Evolutionary conservation across 345 rosid genomes (phyloP).

Genomic region (Hypericum androsaemum): DNA sequence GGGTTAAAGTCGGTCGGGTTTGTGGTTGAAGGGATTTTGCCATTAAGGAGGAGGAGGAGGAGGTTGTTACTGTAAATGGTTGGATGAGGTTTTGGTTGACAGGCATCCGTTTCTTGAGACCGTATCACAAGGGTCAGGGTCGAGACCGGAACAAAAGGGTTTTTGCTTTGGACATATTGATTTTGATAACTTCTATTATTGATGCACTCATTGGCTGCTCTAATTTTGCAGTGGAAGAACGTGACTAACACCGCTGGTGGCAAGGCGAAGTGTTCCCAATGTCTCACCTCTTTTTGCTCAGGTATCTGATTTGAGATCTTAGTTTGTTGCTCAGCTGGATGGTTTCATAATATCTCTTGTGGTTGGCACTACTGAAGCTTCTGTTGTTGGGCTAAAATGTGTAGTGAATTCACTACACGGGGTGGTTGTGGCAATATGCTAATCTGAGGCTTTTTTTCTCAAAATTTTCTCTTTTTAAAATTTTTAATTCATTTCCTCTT

Average conservation of each 20-base stretch:
- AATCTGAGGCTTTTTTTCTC: too few relatives aligned
- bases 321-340: constrained; percentile 82
- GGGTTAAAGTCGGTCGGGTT: constrained; percentile 54
- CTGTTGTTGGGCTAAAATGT: too few relatives aligned
- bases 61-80: constrained; percentile 13
- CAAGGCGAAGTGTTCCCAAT: constrained; percentile 62
- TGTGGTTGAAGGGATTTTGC: constrained; percentile 41
- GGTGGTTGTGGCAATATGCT: too few relatives aligned
- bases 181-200: neutral
- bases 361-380: too few relatives aligned
- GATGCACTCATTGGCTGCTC: constrained; percentile 12
- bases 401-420: too few relatives aligned
- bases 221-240: constrained; percentile 60
- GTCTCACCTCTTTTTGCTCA: constrained; percentile 54
- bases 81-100: constrained; percentile 15
- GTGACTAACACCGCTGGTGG: constrained; percentile 95
- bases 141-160: constrained; percentile 60
- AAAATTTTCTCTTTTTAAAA: too few relatives aligned
- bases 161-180: constrained; percentile 32
- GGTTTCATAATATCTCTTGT: constrained; percentile 76
- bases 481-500: too few relatives aligned
- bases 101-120: constrained; percentile 18
- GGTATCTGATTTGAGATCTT: constrained; percentile 34
- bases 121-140: constrained; percentile 48
- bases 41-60: constrained; percentile 47